Base-by-base conservation (phyloP, 176 grass and related monocot genomes). In the Hsuehochloa calcarea region DNA sequence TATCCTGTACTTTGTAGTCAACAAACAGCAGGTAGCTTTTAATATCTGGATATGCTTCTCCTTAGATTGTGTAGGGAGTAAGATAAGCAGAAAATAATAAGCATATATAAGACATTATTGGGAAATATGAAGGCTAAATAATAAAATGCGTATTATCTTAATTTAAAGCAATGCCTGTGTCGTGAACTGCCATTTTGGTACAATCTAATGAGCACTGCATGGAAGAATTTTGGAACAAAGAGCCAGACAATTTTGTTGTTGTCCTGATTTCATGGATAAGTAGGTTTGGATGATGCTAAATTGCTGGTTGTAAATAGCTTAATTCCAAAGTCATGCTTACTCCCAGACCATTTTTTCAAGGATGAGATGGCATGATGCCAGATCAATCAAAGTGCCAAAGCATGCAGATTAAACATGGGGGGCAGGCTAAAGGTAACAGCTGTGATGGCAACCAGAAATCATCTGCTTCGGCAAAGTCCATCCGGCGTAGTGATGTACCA, bases 1-100 rank as follows among this genome's bases (percentile, higher is more conserved):
- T 84, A 87, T 85, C 70, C 88, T 87, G 62, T 61, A 79, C 3
- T 86, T 88, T 34, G 25, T 26, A 77, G 69, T 86, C 43, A 65
- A 22, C 15, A 63, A 46, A 71, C 5, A 75, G 16, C 3, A 77
- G 16, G 40, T 31, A 77, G 12, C 43, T 77, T 77, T 70, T 23
- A 84, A 43, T 72, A 77, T 56, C 10, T 45, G 23, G 25, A 62
- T 72, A 70, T 70, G 4, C 2, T 62, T 62, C 72, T 46, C 47
- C 34, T 75, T 47, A 64, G 35, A 71, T 68, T 43, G 20, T 55
- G 13, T 15, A 55, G 44, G 4, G 3, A 37, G 37, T 25, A 70
- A 77, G 70, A 73, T 37, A 72, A 58, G 38, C 10, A 39, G 50
- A 62, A 10, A 70, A 62, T 44, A 63, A 80, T 7, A 61, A 80